A percentile compares a stretch with the other conserved stretches of the same genome.
Conservation (phyloP, 2,329 filamentous ascomycete species). For the Thelonectria olida region DNA sequence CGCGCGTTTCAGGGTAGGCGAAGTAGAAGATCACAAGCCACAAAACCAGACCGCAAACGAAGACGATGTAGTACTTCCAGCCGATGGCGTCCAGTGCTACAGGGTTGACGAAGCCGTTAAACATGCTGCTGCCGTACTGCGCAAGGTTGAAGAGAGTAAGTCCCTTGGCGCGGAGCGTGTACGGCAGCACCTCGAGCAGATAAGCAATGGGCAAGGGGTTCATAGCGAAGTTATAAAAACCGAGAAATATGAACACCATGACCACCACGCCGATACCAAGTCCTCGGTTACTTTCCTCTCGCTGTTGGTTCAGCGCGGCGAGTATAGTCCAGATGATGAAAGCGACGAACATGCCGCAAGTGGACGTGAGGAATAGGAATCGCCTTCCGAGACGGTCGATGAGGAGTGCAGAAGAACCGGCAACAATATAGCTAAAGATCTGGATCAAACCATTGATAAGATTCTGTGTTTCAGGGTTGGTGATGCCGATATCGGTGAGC, state of each 20-base stretch:
- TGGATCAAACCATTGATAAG: no score
- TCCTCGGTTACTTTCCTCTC: slow-evolving; percentile 27
- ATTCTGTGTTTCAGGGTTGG: slow-evolving; percentile 47
- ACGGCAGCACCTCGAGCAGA: slow-evolving; percentile 62
- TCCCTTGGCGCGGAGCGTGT: slow-evolving; percentile 59
- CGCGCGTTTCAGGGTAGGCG: not conserved
- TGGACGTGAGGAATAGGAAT: no score
- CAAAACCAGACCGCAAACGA: not conserved
- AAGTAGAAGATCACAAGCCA: slow-evolving; percentile 2
- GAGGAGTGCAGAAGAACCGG: no score
- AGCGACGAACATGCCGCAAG: slow-evolving; percentile 44
- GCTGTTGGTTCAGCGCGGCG: slow-evolving; percentile 38
- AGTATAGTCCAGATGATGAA: slow-evolving; percentile 45
- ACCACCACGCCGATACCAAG: slow-evolving; percentile 42
- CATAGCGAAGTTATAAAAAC: slow-evolving; percentile 61
- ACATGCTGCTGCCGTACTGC: slow-evolving; percentile 1
- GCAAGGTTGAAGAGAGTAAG: slow-evolving; percentile 42
- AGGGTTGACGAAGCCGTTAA: slow-evolving; percentile 19
- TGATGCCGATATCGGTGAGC: slow-evolving; percentile 48
- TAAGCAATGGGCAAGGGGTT: slow-evolving; percentile 59
- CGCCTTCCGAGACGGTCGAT: no score
- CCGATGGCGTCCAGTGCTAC: slow-evolving; percentile 3
- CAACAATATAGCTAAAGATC: no score
- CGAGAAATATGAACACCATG: slow-evolving; percentile 43
- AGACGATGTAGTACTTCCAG: slow-evolving; percentile 24